Percentiles rank a stretch among this genome's conserved stretches.
phyloP scores from a whole-genome alignment of 2,329 filamentous ascomycete genomes.

The Akanthomyces muscarius region DNA sequence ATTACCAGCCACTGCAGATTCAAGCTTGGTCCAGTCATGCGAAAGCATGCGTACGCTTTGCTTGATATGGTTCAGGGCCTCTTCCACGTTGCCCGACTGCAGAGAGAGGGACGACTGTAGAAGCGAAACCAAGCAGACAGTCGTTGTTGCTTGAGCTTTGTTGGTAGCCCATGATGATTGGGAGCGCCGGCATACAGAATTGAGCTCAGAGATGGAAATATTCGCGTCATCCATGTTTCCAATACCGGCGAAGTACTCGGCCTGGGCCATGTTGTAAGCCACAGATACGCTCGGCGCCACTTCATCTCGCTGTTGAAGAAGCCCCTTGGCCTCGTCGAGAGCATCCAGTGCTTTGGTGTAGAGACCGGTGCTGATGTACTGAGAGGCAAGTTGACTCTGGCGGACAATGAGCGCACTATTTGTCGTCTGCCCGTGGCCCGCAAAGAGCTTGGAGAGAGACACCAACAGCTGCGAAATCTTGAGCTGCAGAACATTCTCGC shows the following conservation, averaged over 20 bases:
- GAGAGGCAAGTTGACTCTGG: constrained; percentile 46
- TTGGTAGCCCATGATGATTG: constrained; percentile 32
- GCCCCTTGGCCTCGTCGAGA: constrained; percentile 56
- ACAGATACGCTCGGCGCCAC: constrained; percentile 37
- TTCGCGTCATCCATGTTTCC: constrained; percentile 62
- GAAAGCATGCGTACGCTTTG: constrained; percentile 54
- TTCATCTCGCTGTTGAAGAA: constrained; percentile 36
- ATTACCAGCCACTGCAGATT: constrained; percentile 30
- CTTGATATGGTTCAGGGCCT: constrained; percentile 55
- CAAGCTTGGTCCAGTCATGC: constrained; percentile 52
- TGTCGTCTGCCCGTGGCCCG: constrained; percentile 28
- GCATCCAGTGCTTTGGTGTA: constrained; percentile 46
- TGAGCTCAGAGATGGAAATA: constrained; percentile 28
- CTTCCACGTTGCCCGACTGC: constrained; percentile 55
- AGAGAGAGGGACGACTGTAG: constrained; percentile 63
- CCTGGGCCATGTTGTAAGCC: constrained; percentile 60
- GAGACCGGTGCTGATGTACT: constrained; percentile 52
- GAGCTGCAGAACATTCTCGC: constrained; percentile 44
- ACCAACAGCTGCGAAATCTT: constrained; percentile 24
- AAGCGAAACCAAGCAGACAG: constrained; percentile 37
- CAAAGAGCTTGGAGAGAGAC: constrained; percentile 36
- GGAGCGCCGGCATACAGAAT: constrained; percentile 31
- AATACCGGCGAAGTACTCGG: constrained; percentile 68
- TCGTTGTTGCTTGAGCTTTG: constrained; percentile 31
- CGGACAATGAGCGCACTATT: constrained; percentile 42